phyloP scores from a whole-genome alignment of 345 rosid genomes.

The Leavenworthia alabamica region DNA sequence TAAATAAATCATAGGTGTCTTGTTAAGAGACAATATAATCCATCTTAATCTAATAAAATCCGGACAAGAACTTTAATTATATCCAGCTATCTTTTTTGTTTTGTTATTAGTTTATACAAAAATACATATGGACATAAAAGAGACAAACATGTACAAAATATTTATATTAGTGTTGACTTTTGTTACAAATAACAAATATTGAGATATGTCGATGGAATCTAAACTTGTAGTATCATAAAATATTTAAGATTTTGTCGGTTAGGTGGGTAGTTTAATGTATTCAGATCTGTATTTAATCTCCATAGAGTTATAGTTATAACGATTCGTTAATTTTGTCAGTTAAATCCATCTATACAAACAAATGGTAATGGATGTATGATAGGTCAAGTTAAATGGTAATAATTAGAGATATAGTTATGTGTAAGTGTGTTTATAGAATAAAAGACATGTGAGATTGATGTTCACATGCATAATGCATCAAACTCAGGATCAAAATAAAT shows the following conservation, averaged over 20 bases:
- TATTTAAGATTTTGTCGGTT: conserved; percentile 20
- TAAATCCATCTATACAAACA: conserved; percentile 9
- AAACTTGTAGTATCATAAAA: background rate
- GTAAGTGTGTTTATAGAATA: conserved; percentile 9
- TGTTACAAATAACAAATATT: conserved; percentile 16
- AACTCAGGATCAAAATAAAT: conserved; percentile 21
- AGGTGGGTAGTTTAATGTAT: conserved; percentile 8
- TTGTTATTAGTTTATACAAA: conserved; percentile 6
- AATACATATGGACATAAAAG: background rate
- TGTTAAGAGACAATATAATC: background rate
- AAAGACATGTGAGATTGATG: conserved; percentile 25
- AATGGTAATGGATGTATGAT: conserved; percentile 25
- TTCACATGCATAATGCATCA: conserved; percentile 33
- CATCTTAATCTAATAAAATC: background rate
- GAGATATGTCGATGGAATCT: conserved; percentile 10
- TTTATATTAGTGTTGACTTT: conserved; percentile 16
- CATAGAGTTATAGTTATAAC: background rate
- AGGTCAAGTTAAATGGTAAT: conserved; percentile 1
- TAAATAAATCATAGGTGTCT: background rate
- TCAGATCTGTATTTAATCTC: background rate
- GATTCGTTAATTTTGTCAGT: conserved; percentile 1
- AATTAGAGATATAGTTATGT: background rate
- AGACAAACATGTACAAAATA: conserved; percentile 16
- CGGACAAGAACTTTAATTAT: background rate
- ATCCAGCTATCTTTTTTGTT: background rate